Evolutionary conservation across 2,329 filamentous ascomycete genomes (phyloP), one percentile per base, ranked within the genome.

Genomic region (Monosporascus sp.): DNA sequence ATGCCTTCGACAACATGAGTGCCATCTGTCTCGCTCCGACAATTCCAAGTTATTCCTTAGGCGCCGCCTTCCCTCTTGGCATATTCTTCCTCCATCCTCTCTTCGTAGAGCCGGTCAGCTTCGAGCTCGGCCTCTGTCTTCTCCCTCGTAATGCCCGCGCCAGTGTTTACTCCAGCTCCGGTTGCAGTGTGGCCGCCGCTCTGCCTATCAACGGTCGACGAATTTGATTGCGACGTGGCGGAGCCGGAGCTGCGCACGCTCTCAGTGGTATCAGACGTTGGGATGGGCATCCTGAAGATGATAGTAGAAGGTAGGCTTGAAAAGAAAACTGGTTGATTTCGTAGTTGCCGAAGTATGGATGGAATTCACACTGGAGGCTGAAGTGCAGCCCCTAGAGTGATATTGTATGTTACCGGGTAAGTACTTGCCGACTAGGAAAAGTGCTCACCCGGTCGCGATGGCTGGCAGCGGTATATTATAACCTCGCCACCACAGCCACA

Each of bases 51-150:
- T 35, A 35, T 35, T 35, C 31, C 31, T 4, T 54, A 80, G 17
- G 76, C 71, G 27, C 78, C 78, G 7, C 78, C 78, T 50, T 80
- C 78, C 38, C 77, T 66, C 71, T 79, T 81, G 45, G 77, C 78
- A 57, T 80, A 81, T 65, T 80, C 77, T 44, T 81, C 78, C 69
- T 81, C 78, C 63, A 81, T 80, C 4, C 69, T 65, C 65, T 80
- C 77, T 55, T 80, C 77, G 50, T 81, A 81, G 41, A 72, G 52
- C 24, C 72, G 64, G 57, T 81, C 78, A 1, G 78, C 78, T 58
- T 78, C 75, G 53, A 72, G 57, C 65, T 80, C 77, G 3, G 68
- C 75, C 48, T 74, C 73, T 1, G 77, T 79, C 71, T 79, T 79
- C 39, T 71, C 66, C 52, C 76, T 63, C 14, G 74, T 76, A 5